These are phyloP conservation scores for Peribolospora kevripleyi DNA, from an alignment of 768 basidiomycete genomes.

Conservation along the genomic window DNA sequence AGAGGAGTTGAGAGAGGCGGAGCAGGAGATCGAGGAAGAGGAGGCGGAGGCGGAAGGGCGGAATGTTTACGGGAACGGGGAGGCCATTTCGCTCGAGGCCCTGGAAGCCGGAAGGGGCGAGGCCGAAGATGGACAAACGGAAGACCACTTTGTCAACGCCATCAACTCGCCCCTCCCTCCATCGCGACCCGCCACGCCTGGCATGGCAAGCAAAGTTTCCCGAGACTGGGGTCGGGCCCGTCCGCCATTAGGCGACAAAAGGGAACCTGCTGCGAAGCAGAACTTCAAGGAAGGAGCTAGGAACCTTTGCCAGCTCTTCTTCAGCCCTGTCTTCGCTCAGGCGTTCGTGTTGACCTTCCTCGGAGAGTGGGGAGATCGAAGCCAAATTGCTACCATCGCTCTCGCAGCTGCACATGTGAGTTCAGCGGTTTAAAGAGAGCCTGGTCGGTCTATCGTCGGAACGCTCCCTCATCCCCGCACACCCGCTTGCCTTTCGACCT, in stretches of 20 bases:
- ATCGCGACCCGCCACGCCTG: no score
- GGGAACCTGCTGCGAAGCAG: not conserved
- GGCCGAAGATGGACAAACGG: no score
- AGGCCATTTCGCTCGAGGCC: not conserved
- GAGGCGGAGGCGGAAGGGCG: conserved; percentile 29
- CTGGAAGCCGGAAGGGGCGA: not conserved
- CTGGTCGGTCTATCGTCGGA: not conserved
- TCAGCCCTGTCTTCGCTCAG: conserved; percentile 88
- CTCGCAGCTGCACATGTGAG: conserved; percentile 80
- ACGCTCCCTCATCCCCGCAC: conserved; percentile 3
- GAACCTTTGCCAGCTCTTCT: conserved; percentile 54
- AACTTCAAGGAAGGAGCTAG: conserved; percentile 37
- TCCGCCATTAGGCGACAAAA: no score
- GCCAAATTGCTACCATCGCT: conserved; percentile 90
- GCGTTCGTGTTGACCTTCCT: conserved; percentile 84
- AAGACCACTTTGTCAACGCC: no score
- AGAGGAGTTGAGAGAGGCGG: conserved; percentile 90
- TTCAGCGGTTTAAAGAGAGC: conserved; percentile 3
- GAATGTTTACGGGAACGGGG: conserved; percentile 16
- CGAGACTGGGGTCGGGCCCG: no score
- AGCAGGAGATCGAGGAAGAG: conserved; percentile 65
- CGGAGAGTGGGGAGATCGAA: conserved; percentile 98
- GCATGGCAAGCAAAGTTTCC: no score
- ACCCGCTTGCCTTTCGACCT: not conserved
- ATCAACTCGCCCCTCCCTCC: no score